Conservation (phyloP, 352 stramenopile genomes). For the Elongisporangium anandrum region DNA sequence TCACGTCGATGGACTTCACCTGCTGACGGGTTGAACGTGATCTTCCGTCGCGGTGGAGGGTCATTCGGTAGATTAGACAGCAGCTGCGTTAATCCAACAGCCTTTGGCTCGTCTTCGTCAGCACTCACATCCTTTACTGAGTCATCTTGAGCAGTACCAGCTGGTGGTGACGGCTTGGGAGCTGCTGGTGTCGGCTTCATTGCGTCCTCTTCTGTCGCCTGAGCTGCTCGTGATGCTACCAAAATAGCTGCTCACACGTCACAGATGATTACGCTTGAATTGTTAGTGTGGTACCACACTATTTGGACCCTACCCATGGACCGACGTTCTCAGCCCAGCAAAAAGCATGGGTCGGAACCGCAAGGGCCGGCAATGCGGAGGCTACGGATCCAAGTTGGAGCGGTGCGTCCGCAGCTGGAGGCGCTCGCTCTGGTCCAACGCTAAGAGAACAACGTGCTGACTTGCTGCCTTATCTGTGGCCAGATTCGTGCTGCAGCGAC, state of each 20-base stretch:
- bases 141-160: background rate
- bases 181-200: background rate
- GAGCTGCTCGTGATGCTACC: background rate
- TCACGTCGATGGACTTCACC: slow-evolving; percentile 65
- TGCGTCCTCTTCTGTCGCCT: background rate
- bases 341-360: slow-evolving; percentile 56
- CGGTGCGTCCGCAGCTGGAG: slow-evolving; percentile 14
- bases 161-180: background rate
- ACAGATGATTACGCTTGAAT: slow-evolving; percentile 1
- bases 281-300: slow-evolving; percentile 1
- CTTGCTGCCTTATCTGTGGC: no score
- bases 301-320: slow-evolving; percentile 1
- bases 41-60: slow-evolving; percentile 21
- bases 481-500: slow-evolving; percentile 61
- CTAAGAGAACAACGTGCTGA: background rate
- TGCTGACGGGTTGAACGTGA: slow-evolving; percentile 52
- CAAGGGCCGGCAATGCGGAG: slow-evolving; percentile 68
- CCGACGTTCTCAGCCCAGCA: background rate
- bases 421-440: background rate
- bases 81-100: background rate
- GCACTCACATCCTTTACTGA: background rate
- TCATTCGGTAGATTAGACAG: background rate
- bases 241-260: slow-evolving; percentile 9
- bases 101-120: background rate
- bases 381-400: slow-evolving; percentile 72